Base-by-base conservation (phyloP, 257 asterid genomes). In the Gynochthodes officinalis region DNA sequence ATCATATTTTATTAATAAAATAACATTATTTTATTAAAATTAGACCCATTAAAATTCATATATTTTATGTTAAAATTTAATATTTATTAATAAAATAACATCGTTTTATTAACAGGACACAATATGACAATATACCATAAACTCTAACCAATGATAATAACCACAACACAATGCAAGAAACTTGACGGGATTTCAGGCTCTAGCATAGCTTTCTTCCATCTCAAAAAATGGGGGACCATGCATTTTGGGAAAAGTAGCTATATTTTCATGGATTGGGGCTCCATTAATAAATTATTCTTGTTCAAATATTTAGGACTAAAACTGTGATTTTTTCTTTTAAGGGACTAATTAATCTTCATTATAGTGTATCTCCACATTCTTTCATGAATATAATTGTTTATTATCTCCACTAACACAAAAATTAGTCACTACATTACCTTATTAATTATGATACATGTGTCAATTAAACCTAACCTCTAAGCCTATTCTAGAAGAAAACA, bases 311-410 rank as follows among this genome's bases (percentile, higher is more conserved):
- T n/a, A n/a, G n/a, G n/a, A n/a, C n/a, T n/a, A n/a, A n/a, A n/a
- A n/a, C n/a, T n/a, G n/a, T n/a, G n/a, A n/a, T n/a, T n/a, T n/a
- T n/a, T n/a, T n/a, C n/a, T n/a, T n/a, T n/a, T n/a, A n/a, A n/a
- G n/a, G n/a, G 25, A 61, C 7, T 27, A 40, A 8, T 54, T 55
- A 32, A 55, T 52, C 74, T 37, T 61, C 67, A 58, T 30, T 39
- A 70, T 70, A 65, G 49, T 44, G 65, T 44, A 46, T 48, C 35
- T 59, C 75, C 75, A 59, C 75, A 71, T 28, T 59, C 68, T 59
- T 48, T 28, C 23, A 57, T 2, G 8, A 28, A 71, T 25, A 30
- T 57, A 16, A 4, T 73, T 62, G 76, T 73, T 73, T 62, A 61
- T 48, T 28, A 49, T n/a, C 70, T 52, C 77, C 72, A 73, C 77